These are phyloP conservation scores for Ustilago sp. DNA, from an alignment of 1,284 basidiomycete species.

Conservation along the genomic window DNA sequence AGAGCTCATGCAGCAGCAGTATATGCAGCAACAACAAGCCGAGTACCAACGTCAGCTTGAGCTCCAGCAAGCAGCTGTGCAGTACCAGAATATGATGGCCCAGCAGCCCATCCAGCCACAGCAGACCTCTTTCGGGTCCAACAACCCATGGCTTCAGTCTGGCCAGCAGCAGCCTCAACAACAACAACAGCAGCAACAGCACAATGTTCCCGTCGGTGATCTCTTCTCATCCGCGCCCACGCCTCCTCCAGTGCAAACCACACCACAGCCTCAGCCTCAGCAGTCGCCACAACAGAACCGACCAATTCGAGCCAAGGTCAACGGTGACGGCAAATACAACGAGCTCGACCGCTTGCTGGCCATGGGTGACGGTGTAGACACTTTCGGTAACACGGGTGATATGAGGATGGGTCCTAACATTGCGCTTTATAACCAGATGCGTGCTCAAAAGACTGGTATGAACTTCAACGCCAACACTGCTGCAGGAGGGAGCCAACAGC, in stretches of 20 bases:
- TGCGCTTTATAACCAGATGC: conserved; percentile 47
- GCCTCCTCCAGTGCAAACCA: conserved; percentile 31
- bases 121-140: conserved; percentile 80
- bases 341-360: conserved; percentile 68
- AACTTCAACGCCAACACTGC: conserved; percentile 42
- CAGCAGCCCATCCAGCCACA: conserved; percentile 72
- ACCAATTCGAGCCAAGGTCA: conserved; percentile 47
- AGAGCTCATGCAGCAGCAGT: conserved; percentile 75
- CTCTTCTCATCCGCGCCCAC: conserved; percentile 54
- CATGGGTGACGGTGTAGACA: conserved; percentile 66
- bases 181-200: conserved; percentile 42
- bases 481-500: conserved; percentile 4
- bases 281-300: conserved; percentile 35
- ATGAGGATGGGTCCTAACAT: conserved; percentile 63
- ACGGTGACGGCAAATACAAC: conserved; percentile 49
- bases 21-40: conserved; percentile 63
- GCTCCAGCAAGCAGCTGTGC: conserved; percentile 69
- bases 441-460: conserved; percentile 53
- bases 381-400: conserved; percentile 68
- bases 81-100: conserved; percentile 70
- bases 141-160: conserved; percentile 80
- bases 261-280: conserved; percentile 16
- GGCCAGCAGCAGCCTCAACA: conserved; percentile 50
- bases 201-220: conserved; percentile 61
- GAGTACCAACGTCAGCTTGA: conserved; percentile 70